Conservation (phyloP, 1,139 yeast species). For the Arxiozyma slooffiae region DNA sequence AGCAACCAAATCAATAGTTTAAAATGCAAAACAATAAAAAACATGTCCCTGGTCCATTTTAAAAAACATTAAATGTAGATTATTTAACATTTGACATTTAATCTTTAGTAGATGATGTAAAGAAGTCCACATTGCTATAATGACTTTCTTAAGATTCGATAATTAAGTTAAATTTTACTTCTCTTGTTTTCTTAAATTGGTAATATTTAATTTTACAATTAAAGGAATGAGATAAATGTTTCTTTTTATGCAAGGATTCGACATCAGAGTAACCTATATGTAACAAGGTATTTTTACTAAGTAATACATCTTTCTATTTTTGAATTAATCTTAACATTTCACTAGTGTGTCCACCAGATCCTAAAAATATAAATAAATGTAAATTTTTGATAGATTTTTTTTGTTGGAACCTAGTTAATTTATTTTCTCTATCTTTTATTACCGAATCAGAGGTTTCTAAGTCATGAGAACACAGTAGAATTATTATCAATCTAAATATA, state of each 20-base stretch:
- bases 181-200: constrained; percentile 62
- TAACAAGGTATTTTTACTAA: constrained; percentile 18
- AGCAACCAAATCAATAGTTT: constrained; percentile 44
- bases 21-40: constrained; percentile 57
- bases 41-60: constrained; percentile 94
- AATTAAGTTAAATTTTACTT: constrained; percentile 33
- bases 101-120: constrained; percentile 13
- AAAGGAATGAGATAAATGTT: constrained; percentile 26
- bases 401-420: background rate
- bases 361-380: constrained; percentile 44
- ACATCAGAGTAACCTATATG: constrained; percentile 27
- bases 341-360: constrained; percentile 94
- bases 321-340: constrained; percentile 70
- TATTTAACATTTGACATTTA: constrained; percentile 12
- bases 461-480: constrained; percentile 10
- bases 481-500: constrained; percentile 9
- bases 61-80: constrained; percentile 37
- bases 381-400: constrained; percentile 6
- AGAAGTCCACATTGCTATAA: constrained; percentile 17
- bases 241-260: constrained; percentile 17
- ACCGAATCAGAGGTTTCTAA: too few species aligned
- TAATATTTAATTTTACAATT: constrained; percentile 28
- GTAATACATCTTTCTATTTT: constrained; percentile 30
- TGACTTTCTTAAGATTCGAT: constrained; percentile 16
- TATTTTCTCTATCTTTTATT: background rate